phyloP scores from a whole-genome alignment of 352 stramenopile genomes.

The Thalassiosira ordinaria region DNA sequence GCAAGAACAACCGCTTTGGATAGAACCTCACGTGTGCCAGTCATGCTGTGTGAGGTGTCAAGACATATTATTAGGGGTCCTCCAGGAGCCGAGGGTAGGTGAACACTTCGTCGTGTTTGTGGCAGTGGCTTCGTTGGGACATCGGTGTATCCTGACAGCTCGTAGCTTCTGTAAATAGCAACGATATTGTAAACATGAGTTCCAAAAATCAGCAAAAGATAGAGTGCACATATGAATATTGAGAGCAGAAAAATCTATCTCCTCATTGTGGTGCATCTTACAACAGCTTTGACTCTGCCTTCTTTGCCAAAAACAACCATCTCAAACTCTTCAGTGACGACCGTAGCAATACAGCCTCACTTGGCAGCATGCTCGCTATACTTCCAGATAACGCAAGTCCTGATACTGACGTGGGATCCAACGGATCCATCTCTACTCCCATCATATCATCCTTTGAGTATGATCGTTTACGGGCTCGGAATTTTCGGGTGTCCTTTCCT shows the following conservation, averaged over 20 bases:
- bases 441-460: conserved; percentile 58
- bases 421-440: conserved; percentile 65
- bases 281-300: conserved; percentile 70
- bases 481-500: conserved; percentile 60
- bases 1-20: conserved; percentile 79
- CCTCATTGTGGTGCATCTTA: too few species aligned
- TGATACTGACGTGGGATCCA: conserved; percentile 58
- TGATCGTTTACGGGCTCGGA: conserved; percentile 58
- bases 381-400: conserved; percentile 65
- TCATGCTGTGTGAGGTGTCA: conserved; percentile 82
- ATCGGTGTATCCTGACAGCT: conserved; percentile 68
- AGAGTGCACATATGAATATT: too few species aligned
- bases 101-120: conserved; percentile 29
- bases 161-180: too few species aligned
- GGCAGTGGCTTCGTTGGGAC: conserved; percentile 48
- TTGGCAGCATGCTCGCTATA: conserved; percentile 74
- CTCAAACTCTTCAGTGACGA: conserved; percentile 48
- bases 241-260: too few species aligned
- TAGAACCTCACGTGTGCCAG: conserved; percentile 65
- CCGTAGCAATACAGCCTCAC: conserved; percentile 70
- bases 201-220: too few species aligned
- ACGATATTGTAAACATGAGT: too few species aligned
- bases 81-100: conserved; percentile 63
- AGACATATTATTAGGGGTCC: conserved; percentile 81
- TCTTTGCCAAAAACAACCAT: conserved; percentile 78